Percentiles rank a stretch among this genome's conserved stretches.
phyloP scores from a whole-genome alignment of 2,329 filamentous ascomycete genomes.

The Claviceps purpurea region DNA sequence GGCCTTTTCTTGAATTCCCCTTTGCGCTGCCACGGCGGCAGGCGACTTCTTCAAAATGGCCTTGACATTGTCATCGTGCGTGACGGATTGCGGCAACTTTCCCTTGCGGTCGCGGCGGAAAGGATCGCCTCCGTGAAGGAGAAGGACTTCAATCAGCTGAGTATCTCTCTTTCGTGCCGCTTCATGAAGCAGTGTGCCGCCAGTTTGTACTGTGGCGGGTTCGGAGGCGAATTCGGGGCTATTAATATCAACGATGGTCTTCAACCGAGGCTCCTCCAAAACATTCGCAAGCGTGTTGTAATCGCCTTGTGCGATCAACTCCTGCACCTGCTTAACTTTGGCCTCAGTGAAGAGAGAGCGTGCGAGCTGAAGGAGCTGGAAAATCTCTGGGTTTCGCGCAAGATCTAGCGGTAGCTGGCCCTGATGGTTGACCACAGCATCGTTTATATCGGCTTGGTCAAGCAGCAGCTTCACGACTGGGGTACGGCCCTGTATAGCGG shows the following conservation, averaged over 20 bases:
- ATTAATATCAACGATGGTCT: constrained; percentile 84
- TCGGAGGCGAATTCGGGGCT: constrained; percentile 80
- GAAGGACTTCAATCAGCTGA: constrained; percentile 74
- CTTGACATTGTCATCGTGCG: constrained; percentile 81
- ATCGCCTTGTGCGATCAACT: constrained; percentile 56
- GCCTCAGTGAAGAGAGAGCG: constrained; percentile 80
- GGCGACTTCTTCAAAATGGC: constrained; percentile 88
- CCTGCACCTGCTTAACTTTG: constrained; percentile 74
- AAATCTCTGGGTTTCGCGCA: constrained; percentile 85
- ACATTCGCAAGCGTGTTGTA: constrained; percentile 69
- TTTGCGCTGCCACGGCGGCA: constrained; percentile 83
- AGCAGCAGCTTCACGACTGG: constrained; percentile 73
- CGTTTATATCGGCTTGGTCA: constrained; percentile 73
- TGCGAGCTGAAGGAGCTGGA: constrained; percentile 83
- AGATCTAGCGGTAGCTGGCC: constrained; percentile 80
- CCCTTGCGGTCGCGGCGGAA: constrained; percentile 92
- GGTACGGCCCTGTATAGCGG: constrained; percentile 66
- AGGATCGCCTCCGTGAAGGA: constrained; percentile 90
- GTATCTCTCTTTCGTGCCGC: constrained; percentile 79
- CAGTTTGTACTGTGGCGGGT: constrained; percentile 58
- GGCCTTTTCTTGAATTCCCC: constrained; percentile 93
- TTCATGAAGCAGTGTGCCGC: constrained; percentile 89
- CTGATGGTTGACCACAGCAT: constrained; percentile 71
- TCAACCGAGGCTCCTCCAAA: constrained; percentile 71
- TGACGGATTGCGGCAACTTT: constrained; percentile 90